phyloP scores from a whole-genome alignment of 2,329 filamentous ascomycete species.

The Monosporascus cannonballus region DNA sequence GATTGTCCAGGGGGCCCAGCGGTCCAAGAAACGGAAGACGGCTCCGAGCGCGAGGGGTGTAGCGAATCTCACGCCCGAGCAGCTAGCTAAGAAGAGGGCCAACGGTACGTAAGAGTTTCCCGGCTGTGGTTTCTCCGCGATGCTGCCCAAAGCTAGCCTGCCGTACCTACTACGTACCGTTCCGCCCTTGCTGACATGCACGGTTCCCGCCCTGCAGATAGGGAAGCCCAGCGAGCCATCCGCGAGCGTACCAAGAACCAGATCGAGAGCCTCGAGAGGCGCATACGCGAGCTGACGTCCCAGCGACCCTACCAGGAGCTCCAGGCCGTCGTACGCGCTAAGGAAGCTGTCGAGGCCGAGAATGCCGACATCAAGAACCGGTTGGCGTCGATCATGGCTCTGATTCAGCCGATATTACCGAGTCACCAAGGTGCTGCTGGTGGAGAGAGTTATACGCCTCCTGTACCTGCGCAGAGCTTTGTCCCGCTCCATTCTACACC shows the following conservation, averaged over 20 bases:
- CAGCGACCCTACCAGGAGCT: constrained; percentile 82
- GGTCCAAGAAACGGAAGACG: constrained; percentile 40
- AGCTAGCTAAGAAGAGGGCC: constrained; percentile 61
- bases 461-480: constrained; percentile 8
- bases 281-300: constrained; percentile 69
- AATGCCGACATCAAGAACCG: constrained; percentile 71
- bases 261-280: constrained; percentile 67
- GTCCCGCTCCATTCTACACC: constrained; percentile 13
- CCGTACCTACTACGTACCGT: no score
- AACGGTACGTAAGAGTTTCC: constrained; percentile 38
- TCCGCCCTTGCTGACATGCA: constrained; percentile 6
- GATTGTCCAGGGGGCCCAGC: constrained; percentile 17
- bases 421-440: constrained; percentile 12
- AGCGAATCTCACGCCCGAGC: constrained; percentile 65
- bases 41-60: constrained; percentile 43
- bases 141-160: neutral
- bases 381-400: constrained; percentile 57
- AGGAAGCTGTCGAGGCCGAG: constrained; percentile 71
- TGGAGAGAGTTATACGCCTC: neutral
- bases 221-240: constrained; percentile 80
- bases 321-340: constrained; percentile 67
- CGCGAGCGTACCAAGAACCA: constrained; percentile 75
- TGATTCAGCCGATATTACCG: constrained; percentile 54
- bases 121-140: neutral
- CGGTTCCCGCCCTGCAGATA: constrained; percentile 44